These are phyloP conservation scores for Ascochyta koolunga DNA, from an alignment of 2,329 filamentous ascomycete species.

Conservation along the genomic window DNA sequence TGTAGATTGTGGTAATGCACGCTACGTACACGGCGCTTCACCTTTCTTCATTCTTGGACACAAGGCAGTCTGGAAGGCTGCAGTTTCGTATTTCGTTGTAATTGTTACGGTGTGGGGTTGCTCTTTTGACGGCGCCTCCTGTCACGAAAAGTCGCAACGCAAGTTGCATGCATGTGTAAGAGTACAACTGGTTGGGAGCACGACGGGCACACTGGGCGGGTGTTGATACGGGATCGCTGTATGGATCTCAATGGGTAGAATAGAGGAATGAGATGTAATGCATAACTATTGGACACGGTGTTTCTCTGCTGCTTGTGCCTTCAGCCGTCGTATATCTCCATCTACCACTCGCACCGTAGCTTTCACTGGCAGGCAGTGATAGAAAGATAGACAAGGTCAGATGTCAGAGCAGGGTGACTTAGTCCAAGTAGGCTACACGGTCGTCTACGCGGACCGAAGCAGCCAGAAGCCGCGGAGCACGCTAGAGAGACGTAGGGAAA, in stretches of 20 bases:
- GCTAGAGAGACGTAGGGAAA: background rate
- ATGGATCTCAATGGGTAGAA: slow-evolving; percentile 5
- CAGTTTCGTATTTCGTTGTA: slow-evolving; percentile 18
- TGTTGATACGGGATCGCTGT: slow-evolving; percentile 7
- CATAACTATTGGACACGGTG: background rate
- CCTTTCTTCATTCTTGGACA: slow-evolving; percentile 14
- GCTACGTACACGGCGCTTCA: background rate
- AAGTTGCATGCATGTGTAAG: slow-evolving; percentile 18
- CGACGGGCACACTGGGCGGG: slow-evolving; percentile 9
- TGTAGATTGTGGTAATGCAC: background rate
- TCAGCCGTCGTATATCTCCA: no score
- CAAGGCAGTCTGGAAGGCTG: slow-evolving; percentile 13
- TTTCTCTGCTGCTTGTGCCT: background rate
- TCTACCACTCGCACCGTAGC: no score
- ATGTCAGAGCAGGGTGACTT: no score
- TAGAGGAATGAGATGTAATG: slow-evolving; percentile 11
- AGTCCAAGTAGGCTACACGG: background rate
- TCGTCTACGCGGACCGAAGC: slow-evolving; percentile 1
- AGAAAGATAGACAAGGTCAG: no score
- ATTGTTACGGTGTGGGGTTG: slow-evolving; percentile 20
- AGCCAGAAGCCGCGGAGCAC: slow-evolving; percentile 4
- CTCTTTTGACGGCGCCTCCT: slow-evolving; percentile 15
- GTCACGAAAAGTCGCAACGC: slow-evolving; percentile 17
- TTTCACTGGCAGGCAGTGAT: no score
- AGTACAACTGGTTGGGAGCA: slow-evolving; percentile 11